phyloP scores from a whole-genome alignment of 805 yeast genomes.

The Sugiyamaella valdiviana region DNA sequence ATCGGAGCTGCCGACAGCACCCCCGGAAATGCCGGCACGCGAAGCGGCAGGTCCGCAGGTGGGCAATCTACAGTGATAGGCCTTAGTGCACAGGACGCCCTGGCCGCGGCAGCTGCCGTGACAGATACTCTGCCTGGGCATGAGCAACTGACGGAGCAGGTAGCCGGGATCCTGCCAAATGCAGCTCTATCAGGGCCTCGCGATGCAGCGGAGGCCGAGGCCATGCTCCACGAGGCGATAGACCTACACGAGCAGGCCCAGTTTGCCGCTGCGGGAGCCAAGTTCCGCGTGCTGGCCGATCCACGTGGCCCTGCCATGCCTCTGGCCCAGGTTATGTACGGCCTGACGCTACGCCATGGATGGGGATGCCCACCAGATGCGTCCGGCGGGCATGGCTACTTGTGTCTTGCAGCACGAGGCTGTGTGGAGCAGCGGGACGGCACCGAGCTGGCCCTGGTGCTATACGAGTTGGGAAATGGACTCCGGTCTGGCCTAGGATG shows the following conservation, averaged over 20 bases:
- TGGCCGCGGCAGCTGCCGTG: neutral
- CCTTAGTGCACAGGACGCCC: neutral
- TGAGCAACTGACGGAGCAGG: too few species aligned
- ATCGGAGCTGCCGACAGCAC: neutral
- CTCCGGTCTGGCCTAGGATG: constrained; percentile 32
- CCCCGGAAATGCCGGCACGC: neutral
- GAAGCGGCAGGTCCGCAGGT: too few species aligned
- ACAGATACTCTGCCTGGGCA: neutral
- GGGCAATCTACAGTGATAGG: too few species aligned
- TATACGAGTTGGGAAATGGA: constrained; percentile 30
- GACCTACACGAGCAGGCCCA: constrained; percentile 26
- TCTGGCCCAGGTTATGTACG: constrained; percentile 29
- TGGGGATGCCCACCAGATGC: constrained; percentile 26
- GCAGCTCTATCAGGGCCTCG: too few species aligned
- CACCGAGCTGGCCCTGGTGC: constrained; percentile 24
- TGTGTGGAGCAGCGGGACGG: constrained; percentile 18
- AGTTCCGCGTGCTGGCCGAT: constrained; percentile 24
- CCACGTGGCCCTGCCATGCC: constrained; percentile 20
- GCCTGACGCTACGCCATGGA: constrained; percentile 29
- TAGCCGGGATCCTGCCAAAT: too few species aligned
- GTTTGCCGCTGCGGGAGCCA: constrained; percentile 17
- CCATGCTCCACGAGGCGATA: constrained; percentile 24
- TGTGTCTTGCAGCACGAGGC: constrained; percentile 21
- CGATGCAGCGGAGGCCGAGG: constrained; percentile 10
- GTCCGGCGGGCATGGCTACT: constrained; percentile 21